Base-by-base conservation (phyloP, 257 asterid species). In the Dorcoceras hygrometricum region DNA sequence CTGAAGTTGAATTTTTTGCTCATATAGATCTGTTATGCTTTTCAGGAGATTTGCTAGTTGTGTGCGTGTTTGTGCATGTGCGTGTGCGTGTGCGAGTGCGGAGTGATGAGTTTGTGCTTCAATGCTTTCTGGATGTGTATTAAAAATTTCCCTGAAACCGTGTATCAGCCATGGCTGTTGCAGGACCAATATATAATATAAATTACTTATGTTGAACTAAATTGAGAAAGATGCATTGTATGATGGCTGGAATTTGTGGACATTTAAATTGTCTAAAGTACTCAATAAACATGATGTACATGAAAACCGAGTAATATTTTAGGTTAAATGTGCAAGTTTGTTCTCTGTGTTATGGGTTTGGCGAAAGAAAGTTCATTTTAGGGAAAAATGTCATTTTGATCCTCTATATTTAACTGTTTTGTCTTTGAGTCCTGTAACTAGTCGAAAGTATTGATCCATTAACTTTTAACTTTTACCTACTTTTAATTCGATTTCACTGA, bases 111-210 rank as follows among this genome's bases (percentile, higher is more conserved):
- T 39, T 39, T 39, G n/a, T 39, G 18, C n/a, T 39, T 18, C n/a
- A 39, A 3, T 39, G 50, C 50, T 36, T 2, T 36, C 18, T 0
- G 50, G 50, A 12, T 39, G 3, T 12, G n/a, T 39, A 18, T 23
- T 23, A 61, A n/a, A n/a, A n/a, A n/a, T n/a, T n/a, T 25, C 63
- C 23, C 18, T 22, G 68, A 62, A 71, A 67, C 9, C 19, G 65
- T 24, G 23, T 16, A 16, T 11, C 51, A 20, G 32, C 59, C 69
- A 26, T 63, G 29, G 23, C 1, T 22, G 24, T 63, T 65, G 31
- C 57, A 16, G 36, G 63, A 6, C 39, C 55, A 8, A 5, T 57
- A 8, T 34, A 6, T 50, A 32, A 58, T 27, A 20, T 12, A 64
- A 24, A 16, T 64, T 23, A 58, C 46, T 66, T 24, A 9, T n/a